Percentiles rank a stretch among this genome's conserved stretches.
Conservation (phyloP, 257 asterid species). For the Nicotiana knightiana region DNA sequence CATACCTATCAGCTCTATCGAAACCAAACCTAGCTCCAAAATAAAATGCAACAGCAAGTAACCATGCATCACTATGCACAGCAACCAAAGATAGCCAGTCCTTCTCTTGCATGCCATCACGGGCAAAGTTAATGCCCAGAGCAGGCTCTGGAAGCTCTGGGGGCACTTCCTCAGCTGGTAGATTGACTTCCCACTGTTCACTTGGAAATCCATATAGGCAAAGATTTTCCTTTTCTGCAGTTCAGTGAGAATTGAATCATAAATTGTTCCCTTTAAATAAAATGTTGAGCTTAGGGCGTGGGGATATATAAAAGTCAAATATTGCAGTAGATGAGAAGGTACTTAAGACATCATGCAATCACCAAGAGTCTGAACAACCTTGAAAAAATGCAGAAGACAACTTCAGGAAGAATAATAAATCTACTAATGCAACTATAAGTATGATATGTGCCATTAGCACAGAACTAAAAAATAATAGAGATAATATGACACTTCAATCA, state of each 20-base stretch:
- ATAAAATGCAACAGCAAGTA: conserved; percentile 66
- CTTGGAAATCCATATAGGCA: conserved; percentile 72
- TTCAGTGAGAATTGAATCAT: neutral
- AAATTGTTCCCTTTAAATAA: too few species aligned
- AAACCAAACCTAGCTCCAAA: conserved; percentile 75
- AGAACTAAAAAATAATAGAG: too few species aligned
- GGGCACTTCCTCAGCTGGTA: conserved; percentile 85
- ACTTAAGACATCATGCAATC: too few species aligned
- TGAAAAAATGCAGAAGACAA: too few species aligned
- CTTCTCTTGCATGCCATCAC: conserved; percentile 78
- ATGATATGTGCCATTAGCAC: too few species aligned
- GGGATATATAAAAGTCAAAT: too few species aligned
- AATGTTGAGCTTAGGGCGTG: too few species aligned
- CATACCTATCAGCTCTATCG: conserved; percentile 62
- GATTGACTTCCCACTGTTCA: conserved; percentile 70
- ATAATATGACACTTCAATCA: too few species aligned
- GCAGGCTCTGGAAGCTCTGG: conserved; percentile 88
- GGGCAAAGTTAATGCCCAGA: conserved; percentile 74
- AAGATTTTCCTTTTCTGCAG: conserved; percentile 67
- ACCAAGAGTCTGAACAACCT: too few species aligned
- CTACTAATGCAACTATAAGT: too few species aligned
- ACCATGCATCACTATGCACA: conserved; percentile 80
- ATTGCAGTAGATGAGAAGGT: too few species aligned
- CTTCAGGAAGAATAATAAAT: too few species aligned
- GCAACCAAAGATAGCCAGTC: conserved; percentile 85